Evolutionary conservation across 371 early-diverging fungal species (phyloP), one percentile per base, ranked within the genome.

Genomic region (Haplosporangium sp.): DNA sequence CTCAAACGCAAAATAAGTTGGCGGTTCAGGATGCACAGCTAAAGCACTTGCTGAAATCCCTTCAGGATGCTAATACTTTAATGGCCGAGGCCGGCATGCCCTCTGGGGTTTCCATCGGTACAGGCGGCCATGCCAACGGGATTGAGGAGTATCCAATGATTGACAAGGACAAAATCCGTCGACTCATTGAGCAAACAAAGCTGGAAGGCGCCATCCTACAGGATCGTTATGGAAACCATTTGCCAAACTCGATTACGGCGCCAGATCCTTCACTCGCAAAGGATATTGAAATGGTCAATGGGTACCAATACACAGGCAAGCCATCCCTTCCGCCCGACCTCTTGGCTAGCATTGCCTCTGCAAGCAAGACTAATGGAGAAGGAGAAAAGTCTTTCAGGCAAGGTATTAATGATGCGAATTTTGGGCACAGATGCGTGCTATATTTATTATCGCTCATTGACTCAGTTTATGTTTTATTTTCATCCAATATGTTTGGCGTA

Each of bases 21-120:
- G 85, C 87, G 13, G 82, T 86, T 9, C 87, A 93, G 82, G 93
- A 93, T 62, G 83, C 87, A 41, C 91, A 95, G 67, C 68, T 94
- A 29, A 90, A 90, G 55, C 87, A 93, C 45, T 80, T 92, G 40
- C 85, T 88, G 42, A 80, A 83, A 46, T 84, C 84, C 1, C 85
- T 93, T 14, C 81, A 88, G 58, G 86, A 87, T 37, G 89, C 88
- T 21, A 88, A 89, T 40, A 48, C 45, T 64, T 71, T 55, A 84
- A 90, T 73, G 76, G 69, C 59, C 58, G 81, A 74, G 18, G 80
- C 80, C 5, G 80, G 80, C 12, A 67, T 77, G 72, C 61, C 71
- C 11, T 6, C 54, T 4, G 64, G 72, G 12, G 51, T 65, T 18
- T 69, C 69, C 0, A 52, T 75, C 36, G 63, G 66, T n/a, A 59